Evolutionary conservation across 2,329 filamentous ascomycete species (phyloP).

Genomic region (Trichoderma hamatum): DNA sequence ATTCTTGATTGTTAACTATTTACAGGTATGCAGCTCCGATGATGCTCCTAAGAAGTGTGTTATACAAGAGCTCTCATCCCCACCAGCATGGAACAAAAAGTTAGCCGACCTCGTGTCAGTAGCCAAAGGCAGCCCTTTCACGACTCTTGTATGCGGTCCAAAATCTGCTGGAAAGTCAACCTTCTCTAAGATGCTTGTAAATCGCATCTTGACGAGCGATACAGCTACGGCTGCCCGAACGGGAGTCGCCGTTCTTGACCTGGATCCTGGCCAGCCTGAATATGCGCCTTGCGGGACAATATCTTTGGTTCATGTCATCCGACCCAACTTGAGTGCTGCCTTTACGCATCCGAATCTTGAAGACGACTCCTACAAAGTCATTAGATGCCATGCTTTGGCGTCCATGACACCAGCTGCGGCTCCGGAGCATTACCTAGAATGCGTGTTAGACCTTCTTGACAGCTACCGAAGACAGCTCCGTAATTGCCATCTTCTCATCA

Average conservation of each 20-base stretch:
- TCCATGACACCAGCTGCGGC: constrained; percentile 67
- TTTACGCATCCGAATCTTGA: constrained; percentile 61
- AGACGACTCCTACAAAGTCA: constrained; percentile 41
- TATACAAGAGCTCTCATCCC: constrained; percentile 59
- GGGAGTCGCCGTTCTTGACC: constrained; percentile 65
- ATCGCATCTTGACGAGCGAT: constrained; percentile 62
- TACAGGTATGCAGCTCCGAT: constrained; percentile 56
- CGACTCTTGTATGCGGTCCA: constrained; percentile 66
- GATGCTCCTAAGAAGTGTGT: constrained; percentile 54
- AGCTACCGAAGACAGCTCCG: constrained; percentile 55
- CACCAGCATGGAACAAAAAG: constrained; percentile 64
- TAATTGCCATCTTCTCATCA: constrained; percentile 65
- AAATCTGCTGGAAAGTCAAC: constrained; percentile 78
- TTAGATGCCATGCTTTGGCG: constrained; percentile 69
- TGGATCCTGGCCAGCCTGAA: constrained; percentile 79
- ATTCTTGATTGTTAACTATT: constrained; percentile 31
- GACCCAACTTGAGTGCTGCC: constrained; percentile 66
- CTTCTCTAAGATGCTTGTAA: constrained; percentile 67
- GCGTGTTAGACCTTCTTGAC: constrained; percentile 63
- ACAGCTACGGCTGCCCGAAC: constrained; percentile 23
- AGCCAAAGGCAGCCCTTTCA: constrained; percentile 42
- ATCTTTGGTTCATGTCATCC: constrained; percentile 63
- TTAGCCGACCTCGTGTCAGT: constrained; percentile 49
- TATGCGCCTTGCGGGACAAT: constrained; percentile 71
- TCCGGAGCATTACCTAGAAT: constrained; percentile 66